Evolutionary conservation across 2,329 filamentous ascomycete species (phyloP), one percentile per base, ranked within the genome.

Genomic region (Botrytis elliptica): DNA sequence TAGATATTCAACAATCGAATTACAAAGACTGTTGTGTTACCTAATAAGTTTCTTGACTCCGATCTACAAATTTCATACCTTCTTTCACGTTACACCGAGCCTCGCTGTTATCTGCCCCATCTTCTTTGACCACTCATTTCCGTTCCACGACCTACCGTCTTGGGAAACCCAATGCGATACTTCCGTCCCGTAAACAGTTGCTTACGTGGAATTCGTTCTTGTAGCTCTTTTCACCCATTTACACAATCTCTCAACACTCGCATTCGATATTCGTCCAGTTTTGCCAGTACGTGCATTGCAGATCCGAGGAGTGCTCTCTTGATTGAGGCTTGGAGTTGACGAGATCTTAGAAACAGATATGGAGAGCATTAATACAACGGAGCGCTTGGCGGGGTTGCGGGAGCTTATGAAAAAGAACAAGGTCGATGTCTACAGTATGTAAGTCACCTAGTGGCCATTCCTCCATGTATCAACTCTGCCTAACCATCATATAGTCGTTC

Each of bases 381-480:
- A 89, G 76, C 92, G 93, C 79, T 89, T 99, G 77, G 84, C 89
- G 76, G 88, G 89, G 83, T 88, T 99, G 80, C 89, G 96, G 81
- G 86, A 91, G 82, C 86, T 97, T 81, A 99, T 99, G 96, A 91
- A 89, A 84, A 88, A 95, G 83, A 88, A 92, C 80, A 91, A 93
- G 77, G 88, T 99, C 77, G 94, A 98, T 83, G 88, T 98, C 75
- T 99, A 99, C 85, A 92, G 95, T 98, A 90, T 82, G 85, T 82
- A 73, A 79, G 73, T 77, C 75, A 49, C 77, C 77, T 75, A 62
- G 73, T 77, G 77, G 71, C 72, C 63, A 59, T 46, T 33, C 33
- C 36, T 20, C 14, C 44, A 36, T 49, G 16, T 38, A 25, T 74
- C 74, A 77, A 75, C 75, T 74, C 72, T 57, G 62, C 69, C 75